phyloP scores from a whole-genome alignment of 768 basidiomycete species.

The Crucibulum laeve region DNA sequence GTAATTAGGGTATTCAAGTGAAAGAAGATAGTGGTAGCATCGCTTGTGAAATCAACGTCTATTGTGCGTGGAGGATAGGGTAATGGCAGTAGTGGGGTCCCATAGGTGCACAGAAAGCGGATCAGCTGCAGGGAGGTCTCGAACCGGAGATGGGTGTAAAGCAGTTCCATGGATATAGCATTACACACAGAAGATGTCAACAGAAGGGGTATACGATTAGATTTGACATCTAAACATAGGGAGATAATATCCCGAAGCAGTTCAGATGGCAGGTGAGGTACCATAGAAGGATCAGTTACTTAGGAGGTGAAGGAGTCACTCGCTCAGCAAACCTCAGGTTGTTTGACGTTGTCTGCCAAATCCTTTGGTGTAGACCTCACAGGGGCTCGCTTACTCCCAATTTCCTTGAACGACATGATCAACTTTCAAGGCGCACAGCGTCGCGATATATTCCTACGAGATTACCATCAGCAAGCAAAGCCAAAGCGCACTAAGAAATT shows the following conservation, averaged over 20 bases:
- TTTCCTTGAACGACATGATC: too few species aligned
- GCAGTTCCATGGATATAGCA: slow-evolving; percentile 9
- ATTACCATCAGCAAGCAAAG: too few species aligned
- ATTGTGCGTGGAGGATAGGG: slow-evolving; percentile 13
- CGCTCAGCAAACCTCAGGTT: too few species aligned
- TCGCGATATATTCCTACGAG: too few species aligned
- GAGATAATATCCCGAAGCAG: slow-evolving; percentile 14
- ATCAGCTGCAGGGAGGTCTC: slow-evolving; percentile 12
- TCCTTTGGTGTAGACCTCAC: too few species aligned
- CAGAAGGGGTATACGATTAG: slow-evolving; percentile 9
- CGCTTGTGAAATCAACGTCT: slow-evolving; percentile 13
- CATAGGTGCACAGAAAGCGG: slow-evolving; percentile 12
- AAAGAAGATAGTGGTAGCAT: slow-evolving; percentile 10
- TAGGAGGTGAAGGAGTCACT: too few species aligned
- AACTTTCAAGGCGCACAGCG: too few species aligned
- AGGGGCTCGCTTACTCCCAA: too few species aligned
- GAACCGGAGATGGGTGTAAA: slow-evolving; percentile 17
- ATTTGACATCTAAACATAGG: slow-evolving; percentile 1
- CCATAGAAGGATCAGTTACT: background rate
- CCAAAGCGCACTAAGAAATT: too few species aligned
- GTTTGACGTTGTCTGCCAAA: too few species aligned
- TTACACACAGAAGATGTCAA: slow-evolving; percentile 12
- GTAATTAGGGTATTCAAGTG: slow-evolving; percentile 14
- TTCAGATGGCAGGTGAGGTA: slow-evolving; percentile 9
- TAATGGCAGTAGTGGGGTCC: slow-evolving; percentile 3